Percentiles rank a stretch among this genome's conserved stretches.
Evolutionary conservation across 1,284 basidiomycete species (phyloP).

Genomic region (Mycena citricolor): DNA sequence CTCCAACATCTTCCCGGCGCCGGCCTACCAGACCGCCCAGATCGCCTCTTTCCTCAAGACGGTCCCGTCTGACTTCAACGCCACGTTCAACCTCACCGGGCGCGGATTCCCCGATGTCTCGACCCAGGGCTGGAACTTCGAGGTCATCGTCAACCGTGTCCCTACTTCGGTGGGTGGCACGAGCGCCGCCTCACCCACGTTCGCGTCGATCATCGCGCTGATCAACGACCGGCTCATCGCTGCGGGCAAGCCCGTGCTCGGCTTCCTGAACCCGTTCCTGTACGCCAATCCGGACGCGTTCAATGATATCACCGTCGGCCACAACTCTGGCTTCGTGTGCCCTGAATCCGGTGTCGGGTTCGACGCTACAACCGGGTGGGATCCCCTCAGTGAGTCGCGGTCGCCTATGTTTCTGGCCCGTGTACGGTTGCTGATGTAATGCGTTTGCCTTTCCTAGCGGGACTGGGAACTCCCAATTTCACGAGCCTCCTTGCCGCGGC

Average conservation of each 20-base stretch:
- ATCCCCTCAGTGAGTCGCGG: too few relatives aligned
- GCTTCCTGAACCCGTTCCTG: constrained; percentile 14
- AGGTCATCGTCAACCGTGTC: background rate
- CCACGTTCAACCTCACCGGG: constrained; percentile 12
- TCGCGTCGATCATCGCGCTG: constrained; percentile 15
- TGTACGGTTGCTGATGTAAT: too few relatives aligned
- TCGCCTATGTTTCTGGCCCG: too few relatives aligned
- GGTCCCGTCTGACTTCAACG: constrained; percentile 8
- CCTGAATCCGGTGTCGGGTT: background rate
- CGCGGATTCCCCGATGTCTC: constrained; percentile 18
- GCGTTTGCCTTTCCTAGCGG: too few relatives aligned
- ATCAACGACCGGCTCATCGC: constrained; percentile 18
- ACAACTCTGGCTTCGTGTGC: constrained; percentile 10
- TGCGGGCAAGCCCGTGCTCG: constrained; percentile 12
- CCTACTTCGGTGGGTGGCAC: constrained; percentile 7
- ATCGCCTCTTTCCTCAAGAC: constrained; percentile 4
- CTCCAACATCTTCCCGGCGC: constrained; percentile 18
- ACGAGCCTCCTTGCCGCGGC: too few relatives aligned
- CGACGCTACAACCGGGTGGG: too few relatives aligned
- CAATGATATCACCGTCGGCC: constrained; percentile 8
- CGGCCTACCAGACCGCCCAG: constrained; percentile 5
- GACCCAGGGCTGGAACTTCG: background rate
- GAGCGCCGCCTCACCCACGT: constrained; percentile 12
- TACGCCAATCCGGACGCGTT: constrained; percentile 17
- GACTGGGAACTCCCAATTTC: too few relatives aligned